Evolutionary conservation across 202 grass and related monocot genomes (phyloP).

Genomic region (Zoysia matrella): DNA sequence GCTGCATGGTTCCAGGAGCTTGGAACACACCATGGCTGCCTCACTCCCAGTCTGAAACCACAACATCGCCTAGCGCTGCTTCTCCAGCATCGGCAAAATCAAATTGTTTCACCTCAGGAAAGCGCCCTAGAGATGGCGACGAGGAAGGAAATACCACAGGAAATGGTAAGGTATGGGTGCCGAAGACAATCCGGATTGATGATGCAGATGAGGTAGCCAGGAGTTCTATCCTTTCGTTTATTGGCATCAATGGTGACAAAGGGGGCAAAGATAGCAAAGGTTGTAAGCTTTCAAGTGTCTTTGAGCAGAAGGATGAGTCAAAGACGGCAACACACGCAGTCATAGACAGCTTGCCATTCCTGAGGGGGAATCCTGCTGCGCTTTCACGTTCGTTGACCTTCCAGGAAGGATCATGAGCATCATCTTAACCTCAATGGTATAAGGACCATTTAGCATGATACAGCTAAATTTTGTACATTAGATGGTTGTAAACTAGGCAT

Average conservation of each 20-base stretch:
- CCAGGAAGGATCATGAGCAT: conserved; percentile 32
- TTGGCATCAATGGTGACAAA: conserved; percentile 64
- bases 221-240: conserved; percentile 79
- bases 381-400: conserved; percentile 40
- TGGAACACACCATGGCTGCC: conserved; percentile 54
- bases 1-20: conserved; percentile 57
- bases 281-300: conserved; percentile 61
- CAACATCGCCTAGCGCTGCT: conserved; percentile 45
- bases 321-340: conserved; percentile 53
- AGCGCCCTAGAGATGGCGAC: conserved; percentile 69
- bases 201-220: conserved; percentile 82
- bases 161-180: conserved; percentile 74
- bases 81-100: conserved; percentile 49
- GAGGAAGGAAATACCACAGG: conserved; percentile 37
- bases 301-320: conserved; percentile 61
- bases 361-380: conserved; percentile 77
- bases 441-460: conserved; percentile 31
- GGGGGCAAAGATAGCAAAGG: conserved; percentile 46
- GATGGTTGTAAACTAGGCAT: conserved; percentile 61
- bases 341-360: conserved; percentile 44
- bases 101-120: conserved; percentile 53
- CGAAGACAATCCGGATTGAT: conserved; percentile 76
- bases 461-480: conserved; percentile 81
- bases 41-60: conserved; percentile 36
- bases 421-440: conserved; percentile 26